Conservation (phyloP, 495 filamentous ascomycete genomes). For the Margaritispora aquatica region DNA sequence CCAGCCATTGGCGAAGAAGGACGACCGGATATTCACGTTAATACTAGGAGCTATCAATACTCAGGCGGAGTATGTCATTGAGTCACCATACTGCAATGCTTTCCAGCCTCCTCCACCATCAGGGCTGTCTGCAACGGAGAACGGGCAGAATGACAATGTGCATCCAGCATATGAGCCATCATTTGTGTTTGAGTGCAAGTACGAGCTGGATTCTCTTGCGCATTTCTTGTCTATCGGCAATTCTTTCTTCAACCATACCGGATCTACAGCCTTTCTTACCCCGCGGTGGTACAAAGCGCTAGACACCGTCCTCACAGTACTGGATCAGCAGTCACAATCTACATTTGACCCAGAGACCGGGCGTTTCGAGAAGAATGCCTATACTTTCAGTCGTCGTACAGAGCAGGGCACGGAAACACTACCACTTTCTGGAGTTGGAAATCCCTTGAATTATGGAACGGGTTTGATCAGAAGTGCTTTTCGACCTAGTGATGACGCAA, state of each 20-base stretch:
- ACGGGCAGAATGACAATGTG: constrained; percentile 75
- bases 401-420: constrained; percentile 86
- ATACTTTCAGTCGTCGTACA: constrained; percentile 80
- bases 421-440: constrained; percentile 74
- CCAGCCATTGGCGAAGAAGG: constrained; percentile 73
- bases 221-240: constrained; percentile 84
- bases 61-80: constrained; percentile 89
- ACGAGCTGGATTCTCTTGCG: constrained; percentile 93
- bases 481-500: constrained; percentile 96
- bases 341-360: constrained; percentile 68
- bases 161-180: constrained; percentile 80
- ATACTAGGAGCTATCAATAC: constrained; percentile 96
- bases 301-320: constrained; percentile 60
- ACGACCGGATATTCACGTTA: constrained; percentile 65
- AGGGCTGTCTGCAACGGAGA: constrained; percentile 57
- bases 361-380: constrained; percentile 62
- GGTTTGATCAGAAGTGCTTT: constrained; percentile 89
- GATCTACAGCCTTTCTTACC: constrained; percentile 70
- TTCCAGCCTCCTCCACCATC: constrained; percentile 92
- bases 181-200: constrained; percentile 96
- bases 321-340: constrained; percentile 70
- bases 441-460: constrained; percentile 80
- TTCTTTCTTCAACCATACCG: constrained; percentile 76
- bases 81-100: constrained; percentile 95
- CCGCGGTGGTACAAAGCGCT: constrained; percentile 76